Base-by-base conservation (phyloP, 345 rosid genomes). In the Eucalyptus curtisii region DNA sequence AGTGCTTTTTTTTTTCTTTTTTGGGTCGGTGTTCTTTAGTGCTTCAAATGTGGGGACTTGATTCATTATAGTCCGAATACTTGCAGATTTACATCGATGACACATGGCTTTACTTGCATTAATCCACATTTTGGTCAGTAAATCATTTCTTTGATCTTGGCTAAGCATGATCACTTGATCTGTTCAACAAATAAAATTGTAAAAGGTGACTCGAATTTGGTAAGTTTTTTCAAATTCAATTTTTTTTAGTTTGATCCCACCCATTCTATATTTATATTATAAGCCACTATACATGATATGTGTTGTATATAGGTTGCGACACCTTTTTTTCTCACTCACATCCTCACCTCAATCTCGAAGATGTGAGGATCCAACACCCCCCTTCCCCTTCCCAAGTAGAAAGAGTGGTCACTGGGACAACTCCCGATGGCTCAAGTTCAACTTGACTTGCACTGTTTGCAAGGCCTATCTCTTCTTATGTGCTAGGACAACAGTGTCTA, bases 391-490 rank as follows among this genome's bases (percentile, higher is more conserved):
- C 10, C 57, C 25, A 52, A 52, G 1, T 48, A 48, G 2, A 1
- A 48, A 48, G 5, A 12, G 57, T 55, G 4, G 12, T 25, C 61
- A 55, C 1, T 55, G 5, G 3, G 1, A 13, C 61, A 55, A 22
- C 27, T 25, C 30, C 3, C 0, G 2, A 0, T 9, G 13, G 30
- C 30, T 55, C 20, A 8, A 31, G 3, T 66, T 16, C 11, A 33
- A 68, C 44, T 68, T 68, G 80, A 68, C 81, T 71, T 71, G 4
- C 44, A 17, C 80, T 11, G 7, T 71, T 9, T 9, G 27, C 45
- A 7, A 19, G 82, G 45, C 5, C 44, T 19, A 33, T 68, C 24
- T 68, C 81, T n/a, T 33, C 24, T 68, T 20, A 17, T 10, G 82
- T 71, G 45, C 45, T 71, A 10, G 25, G 82, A 33, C 81, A 4